Base-by-base conservation (phyloP, 2,329 filamentous ascomycete genomes). In the Colletotrichum sp. region DNA sequence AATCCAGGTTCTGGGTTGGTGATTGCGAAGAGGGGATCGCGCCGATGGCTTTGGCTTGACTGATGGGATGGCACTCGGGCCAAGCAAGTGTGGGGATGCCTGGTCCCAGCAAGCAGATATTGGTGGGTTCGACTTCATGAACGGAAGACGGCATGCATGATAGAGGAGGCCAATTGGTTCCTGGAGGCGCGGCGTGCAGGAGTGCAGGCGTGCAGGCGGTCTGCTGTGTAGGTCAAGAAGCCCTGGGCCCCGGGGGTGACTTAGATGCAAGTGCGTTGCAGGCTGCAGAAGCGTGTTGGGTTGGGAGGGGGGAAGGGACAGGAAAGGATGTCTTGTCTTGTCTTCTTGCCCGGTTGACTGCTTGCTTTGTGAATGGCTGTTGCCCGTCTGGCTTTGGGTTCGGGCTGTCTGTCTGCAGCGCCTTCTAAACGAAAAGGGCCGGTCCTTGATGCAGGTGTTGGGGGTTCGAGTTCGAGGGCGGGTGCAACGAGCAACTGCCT, bases 81-180 rank as follows among this genome's bases (percentile, higher is more conserved):
- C 78, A 82, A 75, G 77, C 78, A 82, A 75, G 77, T 81, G 81
- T 80, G 80, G 77, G 80, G 79, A 81, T 83, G 61, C 32, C 65
- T 69, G 30, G 81, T 80, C 82, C 83, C 81, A 79, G 80, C 78
- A 75, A 79, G 80, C 78, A 75, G 79, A 78, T 77, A 79, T 80
- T 80, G 81, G 79, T 79, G 78, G 80, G 80, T 83, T 83, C 84
- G 79, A 85, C 80, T 83, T 84, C 84, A 84, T 84, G 83, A 83
- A 83, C 85, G 85, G 84, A 80, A 85, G 84, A 82, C 83, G 83
- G 82, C 84, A 87, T 89, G 87, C 88, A 89, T 89, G 83, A 84
- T 86, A 84, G 82, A 79, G 80, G 36, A 79, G 83, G 80, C 80
- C 83, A 85, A 86, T 86, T 73, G 83, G 84, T 84, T 82, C 81